phyloP scores from a whole-genome alignment of 2,329 filamentous ascomycete species.

The Annulohypoxylon truncatum region DNA sequence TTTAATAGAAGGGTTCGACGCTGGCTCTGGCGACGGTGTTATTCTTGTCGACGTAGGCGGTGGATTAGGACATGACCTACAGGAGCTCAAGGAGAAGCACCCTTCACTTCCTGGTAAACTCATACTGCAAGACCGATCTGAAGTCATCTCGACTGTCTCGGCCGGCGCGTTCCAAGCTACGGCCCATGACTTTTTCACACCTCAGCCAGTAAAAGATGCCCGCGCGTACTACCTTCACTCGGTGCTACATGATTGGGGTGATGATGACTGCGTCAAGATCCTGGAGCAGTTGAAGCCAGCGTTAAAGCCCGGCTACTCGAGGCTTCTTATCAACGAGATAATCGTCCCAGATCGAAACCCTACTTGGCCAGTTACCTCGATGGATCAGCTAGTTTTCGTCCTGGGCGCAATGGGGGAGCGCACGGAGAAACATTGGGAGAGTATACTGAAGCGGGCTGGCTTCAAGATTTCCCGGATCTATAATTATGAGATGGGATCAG shows the following conservation, averaged over 20 bases:
- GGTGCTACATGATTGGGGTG: conserved; percentile 54
- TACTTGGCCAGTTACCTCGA: conserved; percentile 42
- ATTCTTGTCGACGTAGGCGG: conserved; percentile 57
- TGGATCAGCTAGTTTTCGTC: conserved; percentile 46
- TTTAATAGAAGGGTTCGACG: conserved; percentile 37
- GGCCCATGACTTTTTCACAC: conserved; percentile 48
- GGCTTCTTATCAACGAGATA: conserved; percentile 57
- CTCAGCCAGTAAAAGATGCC: conserved; percentile 46
- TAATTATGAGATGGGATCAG: conserved; percentile 39
- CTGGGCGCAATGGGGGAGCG: conserved; percentile 42
- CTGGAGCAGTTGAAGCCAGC: conserved; percentile 47
- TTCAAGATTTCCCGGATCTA: conserved; percentile 40
- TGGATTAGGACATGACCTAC: conserved; percentile 54
- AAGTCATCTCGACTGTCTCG: conserved; percentile 35
- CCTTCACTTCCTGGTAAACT: conserved; percentile 50
- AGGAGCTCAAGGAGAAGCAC: conserved; percentile 48
- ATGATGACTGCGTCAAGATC: conserved; percentile 51
- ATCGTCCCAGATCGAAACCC: conserved; percentile 49
- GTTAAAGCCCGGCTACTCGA: conserved; percentile 51
- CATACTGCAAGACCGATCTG: conserved; percentile 53
- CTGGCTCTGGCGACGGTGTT: conserved; percentile 42
- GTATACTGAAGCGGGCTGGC: conserved; percentile 37
- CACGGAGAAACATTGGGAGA: conserved; percentile 38
- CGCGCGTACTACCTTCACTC: conserved; percentile 48
- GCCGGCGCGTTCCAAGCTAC: conserved; percentile 25